Conservation (phyloP, 1,284 basidiomycete genomes). For the Porogramme epimiltina region DNA sequence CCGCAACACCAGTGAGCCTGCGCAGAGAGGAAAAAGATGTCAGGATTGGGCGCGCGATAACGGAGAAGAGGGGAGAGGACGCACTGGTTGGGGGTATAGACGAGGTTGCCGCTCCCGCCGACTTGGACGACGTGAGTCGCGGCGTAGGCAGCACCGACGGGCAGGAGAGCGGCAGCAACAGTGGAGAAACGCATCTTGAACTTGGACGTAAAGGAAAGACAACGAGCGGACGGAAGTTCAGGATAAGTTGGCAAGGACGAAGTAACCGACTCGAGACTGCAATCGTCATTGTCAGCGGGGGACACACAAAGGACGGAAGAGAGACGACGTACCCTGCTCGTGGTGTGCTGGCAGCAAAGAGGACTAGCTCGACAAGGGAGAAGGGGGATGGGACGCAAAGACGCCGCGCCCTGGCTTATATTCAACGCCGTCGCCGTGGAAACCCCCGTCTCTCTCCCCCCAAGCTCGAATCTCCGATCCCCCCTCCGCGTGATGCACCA, state of each 20-base stretch:
- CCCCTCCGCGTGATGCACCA: background rate
- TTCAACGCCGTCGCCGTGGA: slow-evolving; percentile 55
- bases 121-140: slow-evolving; percentile 43
- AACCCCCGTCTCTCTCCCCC: slow-evolving; percentile 37
- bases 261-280: slow-evolving; percentile 36
- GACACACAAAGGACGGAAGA: background rate
- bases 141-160: slow-evolving; percentile 43
- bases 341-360: slow-evolving; percentile 31
- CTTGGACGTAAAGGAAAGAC: slow-evolving; percentile 16
- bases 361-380: slow-evolving; percentile 29
- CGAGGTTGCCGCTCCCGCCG: slow-evolving; percentile 44
- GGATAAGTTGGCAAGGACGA: slow-evolving; percentile 28
- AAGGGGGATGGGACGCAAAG: slow-evolving; percentile 19
- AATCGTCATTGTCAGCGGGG: background rate
- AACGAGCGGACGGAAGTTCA: slow-evolving; percentile 23
- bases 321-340: slow-evolving; percentile 36
- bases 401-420: slow-evolving; percentile 6
- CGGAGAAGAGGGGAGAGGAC: slow-evolving; percentile 1
- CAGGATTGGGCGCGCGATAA: background rate
- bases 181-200: slow-evolving; percentile 55
- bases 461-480: background rate
- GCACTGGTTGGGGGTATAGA: slow-evolving; percentile 43
- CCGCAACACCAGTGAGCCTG: slow-evolving; percentile 43
- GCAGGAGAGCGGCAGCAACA: slow-evolving; percentile 43
- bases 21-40: background rate